Conservation (phyloP, 257 asterid species). For the Ballota nigra region DNA sequence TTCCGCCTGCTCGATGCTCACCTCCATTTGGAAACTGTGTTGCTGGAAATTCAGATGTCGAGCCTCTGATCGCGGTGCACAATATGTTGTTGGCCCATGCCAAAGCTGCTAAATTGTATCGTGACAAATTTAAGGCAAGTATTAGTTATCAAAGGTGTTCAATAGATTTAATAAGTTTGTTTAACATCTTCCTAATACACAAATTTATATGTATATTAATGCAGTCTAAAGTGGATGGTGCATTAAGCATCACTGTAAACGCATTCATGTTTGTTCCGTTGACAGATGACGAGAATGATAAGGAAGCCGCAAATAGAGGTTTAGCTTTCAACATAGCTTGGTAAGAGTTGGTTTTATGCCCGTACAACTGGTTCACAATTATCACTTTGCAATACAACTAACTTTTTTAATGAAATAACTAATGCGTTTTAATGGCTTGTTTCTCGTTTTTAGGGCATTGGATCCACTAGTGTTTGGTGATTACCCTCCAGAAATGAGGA, state of each 20-base stretch:
- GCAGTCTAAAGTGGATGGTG: slow-evolving; percentile 54
- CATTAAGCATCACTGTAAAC: slow-evolving; percentile 44
- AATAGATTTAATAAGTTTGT: neutral
- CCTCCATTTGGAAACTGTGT: slow-evolving; percentile 69
- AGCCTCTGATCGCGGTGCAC: slow-evolving; percentile 62
- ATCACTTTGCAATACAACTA: neutral
- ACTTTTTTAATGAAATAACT: too few species aligned
- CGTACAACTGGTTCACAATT: neutral
- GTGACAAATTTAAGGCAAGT: slow-evolving; percentile 57
- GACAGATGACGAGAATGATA: slow-evolving; percentile 38
- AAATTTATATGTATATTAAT: neutral
- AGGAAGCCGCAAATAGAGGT: slow-evolving; percentile 66
- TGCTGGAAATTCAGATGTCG: slow-evolving; percentile 67
- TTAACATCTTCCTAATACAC: neutral
- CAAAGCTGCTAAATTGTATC: slow-evolving; percentile 60
- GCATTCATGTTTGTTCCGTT: slow-evolving; percentile 57
- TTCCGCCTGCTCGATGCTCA: slow-evolving; percentile 73
- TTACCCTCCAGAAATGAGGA: slow-evolving; percentile 80
- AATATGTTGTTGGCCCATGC: slow-evolving; percentile 76
- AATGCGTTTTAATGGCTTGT: neutral
- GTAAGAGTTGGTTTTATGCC: slow-evolving; percentile 36
- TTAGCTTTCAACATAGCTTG: slow-evolving; percentile 66
- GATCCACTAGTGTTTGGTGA: slow-evolving; percentile 74
- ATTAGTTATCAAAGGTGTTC: neutral
- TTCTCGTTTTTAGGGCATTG: slow-evolving; percentile 38